phyloP scores from a whole-genome alignment of 139 green algal species.

The Edaphochlamys debaryana region DNA sequence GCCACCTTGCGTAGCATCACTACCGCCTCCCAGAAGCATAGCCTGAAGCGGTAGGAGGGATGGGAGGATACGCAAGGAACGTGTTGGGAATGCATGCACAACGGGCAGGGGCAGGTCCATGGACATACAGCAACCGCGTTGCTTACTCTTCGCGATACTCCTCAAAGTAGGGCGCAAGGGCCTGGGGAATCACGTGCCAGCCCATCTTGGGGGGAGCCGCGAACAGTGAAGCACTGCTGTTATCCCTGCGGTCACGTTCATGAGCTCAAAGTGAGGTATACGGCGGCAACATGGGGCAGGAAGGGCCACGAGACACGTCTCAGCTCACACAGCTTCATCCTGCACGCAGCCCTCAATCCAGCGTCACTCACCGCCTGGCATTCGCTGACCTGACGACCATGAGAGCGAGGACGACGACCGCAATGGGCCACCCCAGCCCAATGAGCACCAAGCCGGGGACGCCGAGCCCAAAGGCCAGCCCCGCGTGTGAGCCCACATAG shows the following conservation, averaged over 20 bases:
- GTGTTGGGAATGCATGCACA: not conserved
- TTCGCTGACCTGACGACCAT: not conserved
- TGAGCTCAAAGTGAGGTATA: not conserved
- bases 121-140: not conserved
- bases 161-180: not conserved
- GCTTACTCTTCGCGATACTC: not conserved
- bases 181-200: not conserved
- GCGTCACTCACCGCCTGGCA: not conserved
- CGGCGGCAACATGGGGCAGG: too few species aligned
- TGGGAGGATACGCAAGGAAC: too few species aligned
- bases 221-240: not conserved
- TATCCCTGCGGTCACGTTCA: too few species aligned
- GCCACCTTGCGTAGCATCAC: not conserved
- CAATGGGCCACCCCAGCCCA: not conserved
- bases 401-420: not conserved
- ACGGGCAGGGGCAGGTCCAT: not conserved
- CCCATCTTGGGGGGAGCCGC: not conserved
- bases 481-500: not conserved
- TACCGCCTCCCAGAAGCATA: not conserved
- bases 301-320: too few species aligned
- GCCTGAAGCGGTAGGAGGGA: too few species aligned
- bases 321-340: not conserved
- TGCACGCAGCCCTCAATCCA: not conserved
- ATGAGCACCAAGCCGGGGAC: not conserved
- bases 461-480: not conserved